Evolutionary conservation across 768 basidiomycete species (phyloP).

Genomic region (Paxillus rubicundulus): DNA sequence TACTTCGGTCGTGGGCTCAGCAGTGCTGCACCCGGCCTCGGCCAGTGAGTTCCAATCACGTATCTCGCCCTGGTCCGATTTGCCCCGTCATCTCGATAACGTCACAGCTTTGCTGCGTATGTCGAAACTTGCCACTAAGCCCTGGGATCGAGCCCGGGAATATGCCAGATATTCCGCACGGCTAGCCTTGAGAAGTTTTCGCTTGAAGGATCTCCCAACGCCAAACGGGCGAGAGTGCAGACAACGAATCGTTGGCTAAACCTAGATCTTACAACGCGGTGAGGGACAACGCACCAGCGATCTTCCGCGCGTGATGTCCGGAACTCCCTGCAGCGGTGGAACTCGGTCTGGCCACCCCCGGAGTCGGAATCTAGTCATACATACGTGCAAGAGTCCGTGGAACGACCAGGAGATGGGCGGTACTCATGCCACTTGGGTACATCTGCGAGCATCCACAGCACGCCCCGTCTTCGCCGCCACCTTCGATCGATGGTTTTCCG

Average conservation of each 20-base stretch:
- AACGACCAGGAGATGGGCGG: background rate
- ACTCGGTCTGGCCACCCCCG: slow-evolving; percentile 83
- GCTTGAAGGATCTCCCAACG: slow-evolving; percentile 73
- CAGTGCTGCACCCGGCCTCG: too few relatives aligned
- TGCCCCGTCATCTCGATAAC: slow-evolving; percentile 66
- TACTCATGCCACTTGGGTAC: slow-evolving; percentile 71
- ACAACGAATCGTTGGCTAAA: slow-evolving; percentile 79
- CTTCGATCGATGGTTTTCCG: slow-evolving; percentile 71
- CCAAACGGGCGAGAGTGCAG: slow-evolving; percentile 74
- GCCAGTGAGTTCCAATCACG: slow-evolving; percentile 60
- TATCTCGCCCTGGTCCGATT: slow-evolving; percentile 75
- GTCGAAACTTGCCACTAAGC: slow-evolving; percentile 69
- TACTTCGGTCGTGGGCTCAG: too few relatives aligned
- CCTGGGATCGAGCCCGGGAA: slow-evolving; percentile 88
- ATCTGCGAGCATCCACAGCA: slow-evolving; percentile 80
- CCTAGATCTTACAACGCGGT: slow-evolving; percentile 42
- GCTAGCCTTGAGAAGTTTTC: slow-evolving; percentile 83
- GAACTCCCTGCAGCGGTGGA: slow-evolving; percentile 71
- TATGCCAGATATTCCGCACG: slow-evolving; percentile 87
- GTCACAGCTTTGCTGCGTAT: background rate
- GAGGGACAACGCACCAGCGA: slow-evolving; percentile 53
- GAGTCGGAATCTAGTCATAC: slow-evolving; percentile 83
- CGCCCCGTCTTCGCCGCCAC: slow-evolving; percentile 87
- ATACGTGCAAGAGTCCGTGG: background rate
- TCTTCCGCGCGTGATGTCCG: slow-evolving; percentile 63